Evolutionary conservation across 1,139 yeast species (phyloP).

Genomic region (Lodderomyces theae): DNA sequence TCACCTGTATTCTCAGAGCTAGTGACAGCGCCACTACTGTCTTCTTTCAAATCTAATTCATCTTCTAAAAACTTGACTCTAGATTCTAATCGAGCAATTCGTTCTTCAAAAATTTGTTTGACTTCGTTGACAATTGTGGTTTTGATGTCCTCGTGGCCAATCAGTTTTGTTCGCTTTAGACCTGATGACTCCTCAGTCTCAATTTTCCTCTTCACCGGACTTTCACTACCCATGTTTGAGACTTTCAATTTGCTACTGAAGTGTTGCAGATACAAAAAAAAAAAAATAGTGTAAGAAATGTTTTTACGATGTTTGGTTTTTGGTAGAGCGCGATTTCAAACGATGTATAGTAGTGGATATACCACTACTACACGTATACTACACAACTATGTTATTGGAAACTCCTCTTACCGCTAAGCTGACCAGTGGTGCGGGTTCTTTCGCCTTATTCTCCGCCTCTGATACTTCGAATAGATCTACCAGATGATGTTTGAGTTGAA

Average conservation of each 20-base stretch:
- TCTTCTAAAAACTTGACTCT: constrained; percentile 19
- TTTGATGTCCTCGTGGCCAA: constrained; percentile 16
- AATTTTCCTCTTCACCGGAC: constrained; percentile 20
- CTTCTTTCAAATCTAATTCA: constrained; percentile 6
- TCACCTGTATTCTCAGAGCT: constrained; percentile 1
- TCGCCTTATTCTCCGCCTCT: constrained; percentile 1
- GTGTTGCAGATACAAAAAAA: neutral
- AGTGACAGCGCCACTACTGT: neutral
- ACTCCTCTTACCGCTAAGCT: no score
- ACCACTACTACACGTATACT: no score
- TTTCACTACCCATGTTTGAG: constrained; percentile 18
- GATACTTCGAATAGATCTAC: constrained; percentile 1
- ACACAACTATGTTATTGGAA: no score
- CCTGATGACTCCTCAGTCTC: constrained; percentile 17
- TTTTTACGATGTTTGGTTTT: no score
- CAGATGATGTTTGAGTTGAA: neutral
- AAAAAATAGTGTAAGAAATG: no score
- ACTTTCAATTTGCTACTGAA: neutral
- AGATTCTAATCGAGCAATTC: constrained; percentile 21
- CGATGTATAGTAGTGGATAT: no score
- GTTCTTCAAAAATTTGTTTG: constrained; percentile 18
- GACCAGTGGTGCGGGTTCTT: no score
- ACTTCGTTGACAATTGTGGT: constrained; percentile 18
- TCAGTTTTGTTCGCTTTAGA: constrained; percentile 15
- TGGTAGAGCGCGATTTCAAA: neutral